A percentile compares a stretch with the other conserved stretches of the same genome.
phyloP scores from a whole-genome alignment of 768 basidiomycete genomes.

The Lactarius sanguifluus region DNA sequence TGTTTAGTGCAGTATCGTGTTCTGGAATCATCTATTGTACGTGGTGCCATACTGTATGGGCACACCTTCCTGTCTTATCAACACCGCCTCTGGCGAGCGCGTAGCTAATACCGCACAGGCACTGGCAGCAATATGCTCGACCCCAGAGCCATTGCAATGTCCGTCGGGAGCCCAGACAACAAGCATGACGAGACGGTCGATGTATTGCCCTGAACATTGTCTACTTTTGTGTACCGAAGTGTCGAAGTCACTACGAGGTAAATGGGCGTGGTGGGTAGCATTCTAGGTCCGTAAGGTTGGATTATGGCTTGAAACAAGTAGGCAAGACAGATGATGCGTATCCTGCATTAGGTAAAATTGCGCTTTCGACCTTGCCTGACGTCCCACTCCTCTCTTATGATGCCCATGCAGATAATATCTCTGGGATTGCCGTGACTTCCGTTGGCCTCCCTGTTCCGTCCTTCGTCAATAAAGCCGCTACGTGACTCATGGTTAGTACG shows the following conservation, averaged over 20 bases:
- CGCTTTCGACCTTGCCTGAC: conserved; percentile 11
- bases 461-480: conserved; percentile 27
- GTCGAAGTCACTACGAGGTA: neutral
- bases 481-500: conserved; percentile 2
- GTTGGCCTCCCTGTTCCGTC: conserved; percentile 1
- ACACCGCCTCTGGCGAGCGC: neutral
- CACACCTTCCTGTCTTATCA: neutral
- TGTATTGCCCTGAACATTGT: neutral
- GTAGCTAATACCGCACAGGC: neutral
- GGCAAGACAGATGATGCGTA: neutral
- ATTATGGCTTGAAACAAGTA: neutral
- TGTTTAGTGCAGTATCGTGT: neutral
- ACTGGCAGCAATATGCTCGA: neutral
- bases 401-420: conserved; percentile 23
- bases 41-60: neutral
- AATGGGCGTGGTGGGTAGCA: neutral
- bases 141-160: neutral
- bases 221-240: neutral
- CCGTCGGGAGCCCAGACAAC: neutral
- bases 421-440: conserved; percentile 3
- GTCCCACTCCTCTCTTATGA: conserved; percentile 26
- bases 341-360: conserved; percentile 5
- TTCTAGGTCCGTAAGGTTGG: neutral
- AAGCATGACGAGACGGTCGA: neutral
- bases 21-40: neutral